These are phyloP conservation scores for Heliamphora pulchella DNA, from an alignment of 179 eudicot genomes.

Conservation along the genomic window DNA sequence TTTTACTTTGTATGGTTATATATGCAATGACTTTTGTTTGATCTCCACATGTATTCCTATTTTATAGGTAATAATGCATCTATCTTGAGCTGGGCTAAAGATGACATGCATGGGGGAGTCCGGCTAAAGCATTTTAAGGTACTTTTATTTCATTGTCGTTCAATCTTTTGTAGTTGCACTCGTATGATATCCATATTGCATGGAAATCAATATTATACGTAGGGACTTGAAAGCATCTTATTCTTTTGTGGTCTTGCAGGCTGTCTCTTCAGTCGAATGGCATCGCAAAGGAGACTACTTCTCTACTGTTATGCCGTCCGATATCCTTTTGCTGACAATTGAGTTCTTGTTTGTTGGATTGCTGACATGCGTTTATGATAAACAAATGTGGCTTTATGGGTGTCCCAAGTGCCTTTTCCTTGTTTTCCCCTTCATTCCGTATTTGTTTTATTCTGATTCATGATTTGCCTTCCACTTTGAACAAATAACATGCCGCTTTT, in stretches of 20 bases:
- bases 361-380: not conserved
- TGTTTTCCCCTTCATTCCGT: not conserved
- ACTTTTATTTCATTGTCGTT: constrained; percentile 13
- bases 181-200: not conserved
- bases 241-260: constrained; percentile 37
- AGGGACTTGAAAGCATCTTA: not conserved
- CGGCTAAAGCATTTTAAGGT: constrained; percentile 85
- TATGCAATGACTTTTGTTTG: not conserved
- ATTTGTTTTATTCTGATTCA: not conserved
- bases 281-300: constrained; percentile 98
- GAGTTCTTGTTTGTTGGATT: not conserved
- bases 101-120: constrained; percentile 64
- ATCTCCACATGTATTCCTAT: not conserved
- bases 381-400: not conserved
- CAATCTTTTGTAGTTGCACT: constrained; percentile 10
- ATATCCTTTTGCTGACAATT: constrained; percentile 60
- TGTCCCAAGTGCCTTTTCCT: not conserved
- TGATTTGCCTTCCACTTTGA: not conserved
- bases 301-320: constrained; percentile 79
- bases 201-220: not conserved
- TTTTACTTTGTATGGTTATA: constrained; percentile 1
- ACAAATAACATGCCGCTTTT: not conserved
- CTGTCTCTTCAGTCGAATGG: constrained; percentile 88
- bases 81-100: constrained; percentile 61
- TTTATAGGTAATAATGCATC: constrained; percentile 38